These are phyloP conservation scores for Chondrus crispus DNA, from an alignment of 23 red algal species.

Conservation along the genomic window DNA sequence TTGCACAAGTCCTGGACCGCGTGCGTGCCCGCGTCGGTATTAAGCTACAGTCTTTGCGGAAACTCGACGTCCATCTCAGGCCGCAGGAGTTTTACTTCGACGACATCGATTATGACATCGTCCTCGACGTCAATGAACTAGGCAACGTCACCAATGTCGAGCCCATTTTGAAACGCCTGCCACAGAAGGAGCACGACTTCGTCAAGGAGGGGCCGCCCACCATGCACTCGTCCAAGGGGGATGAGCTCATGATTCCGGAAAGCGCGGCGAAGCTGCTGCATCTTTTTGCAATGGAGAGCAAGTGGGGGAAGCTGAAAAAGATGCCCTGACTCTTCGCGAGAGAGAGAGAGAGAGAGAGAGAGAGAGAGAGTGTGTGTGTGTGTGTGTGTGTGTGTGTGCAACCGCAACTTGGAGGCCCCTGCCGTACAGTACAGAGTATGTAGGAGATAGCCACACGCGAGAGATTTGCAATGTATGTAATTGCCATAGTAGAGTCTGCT, in stretches of 20 bases:
- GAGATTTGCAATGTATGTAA: no score
- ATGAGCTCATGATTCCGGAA: slow-evolving; percentile 25
- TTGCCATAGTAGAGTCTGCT: no score
- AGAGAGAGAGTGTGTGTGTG: no score
- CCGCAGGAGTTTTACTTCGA: slow-evolving; percentile 51
- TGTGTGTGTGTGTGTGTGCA: no score
- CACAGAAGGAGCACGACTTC: background rate
- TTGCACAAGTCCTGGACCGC: slow-evolving; percentile 20
- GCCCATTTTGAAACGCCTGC: background rate
- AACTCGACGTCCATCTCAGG: slow-evolving; percentile 31
- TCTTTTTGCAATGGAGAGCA: background rate
- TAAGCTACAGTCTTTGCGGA: background rate
- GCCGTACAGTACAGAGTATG: no score
- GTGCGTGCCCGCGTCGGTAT: background rate
- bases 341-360: no score
- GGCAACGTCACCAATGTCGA: background rate
- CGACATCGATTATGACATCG: slow-evolving; percentile 32
- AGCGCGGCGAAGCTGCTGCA: background rate
- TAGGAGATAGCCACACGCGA: no score
- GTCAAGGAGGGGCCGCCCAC: no score
- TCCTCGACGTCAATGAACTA: slow-evolving; percentile 11
- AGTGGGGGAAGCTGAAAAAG: background rate
- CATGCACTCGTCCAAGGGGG: background rate
- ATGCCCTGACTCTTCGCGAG: no score
- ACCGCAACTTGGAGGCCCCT: no score